These are phyloP conservation scores for Astrothelium macrocarpum DNA, from an alignment of 495 filamentous ascomycete genomes.

Conservation along the genomic window DNA sequence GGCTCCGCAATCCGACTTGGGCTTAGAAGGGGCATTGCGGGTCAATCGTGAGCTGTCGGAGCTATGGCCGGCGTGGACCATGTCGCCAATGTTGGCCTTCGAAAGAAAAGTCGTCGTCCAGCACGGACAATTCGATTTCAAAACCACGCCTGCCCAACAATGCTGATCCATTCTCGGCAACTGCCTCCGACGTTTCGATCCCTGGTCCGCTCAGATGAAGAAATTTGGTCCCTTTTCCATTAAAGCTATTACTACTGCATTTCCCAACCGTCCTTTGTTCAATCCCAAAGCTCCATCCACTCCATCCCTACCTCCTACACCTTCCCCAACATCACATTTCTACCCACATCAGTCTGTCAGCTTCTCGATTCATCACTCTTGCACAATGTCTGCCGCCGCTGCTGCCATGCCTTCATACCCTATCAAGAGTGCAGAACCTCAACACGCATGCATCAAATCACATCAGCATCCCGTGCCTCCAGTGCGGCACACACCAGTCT, in stretches of 20 bases:
- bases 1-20: not conserved
- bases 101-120: not conserved
- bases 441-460: constrained; percentile 26
- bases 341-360: not conserved
- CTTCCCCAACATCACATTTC: not conserved
- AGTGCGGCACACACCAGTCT: constrained; percentile 9
- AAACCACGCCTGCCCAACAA: not conserved
- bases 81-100: not conserved
- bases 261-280: not conserved
- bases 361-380: not conserved
- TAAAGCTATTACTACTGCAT: not conserved
- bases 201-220: not conserved
- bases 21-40: too few relatives aligned
- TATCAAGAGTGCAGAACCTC: constrained; percentile 11
- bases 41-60: not conserved
- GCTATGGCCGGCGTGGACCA: not conserved
- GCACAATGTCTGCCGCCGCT: constrained; percentile 5
- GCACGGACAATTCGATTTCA: not conserved
- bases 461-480: constrained; percentile 12
- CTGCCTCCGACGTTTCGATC: not conserved
- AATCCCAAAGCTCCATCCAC: not conserved
- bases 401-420: not conserved
- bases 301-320: not conserved
- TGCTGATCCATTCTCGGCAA: not conserved
- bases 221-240: not conserved